Evolutionary conservation across 441 rosid species (phyloP), one percentile per base, ranked within the genome.

Genomic region (Jatropha multifida): DNA sequence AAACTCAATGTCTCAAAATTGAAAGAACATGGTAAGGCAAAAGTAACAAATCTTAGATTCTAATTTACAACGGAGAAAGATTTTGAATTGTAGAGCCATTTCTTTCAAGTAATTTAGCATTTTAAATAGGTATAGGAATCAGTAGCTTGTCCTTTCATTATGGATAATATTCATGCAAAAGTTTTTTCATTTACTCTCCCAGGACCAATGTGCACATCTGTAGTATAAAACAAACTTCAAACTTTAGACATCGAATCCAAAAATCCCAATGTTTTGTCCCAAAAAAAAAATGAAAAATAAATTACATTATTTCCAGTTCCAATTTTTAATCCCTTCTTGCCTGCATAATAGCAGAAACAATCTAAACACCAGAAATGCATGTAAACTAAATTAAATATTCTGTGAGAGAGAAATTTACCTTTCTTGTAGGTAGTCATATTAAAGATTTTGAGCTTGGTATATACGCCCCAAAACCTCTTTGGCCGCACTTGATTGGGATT

Each of bases 401-500:
- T 37, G 68, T 40, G 38, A 42, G 48, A 15, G 6, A 17, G 3
- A 18, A 37, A 38, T 52, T 68, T 67, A 93, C 99, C 97, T 88
- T 91, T 93, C 76, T 80, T 86, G 82, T 94, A 94, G 77, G 82
- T 82, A 42, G 93, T 91, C 97, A 94, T 88, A 74, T 93, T 91
- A 68, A 94, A 94, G 75, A 94, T 91, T 78, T 93, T 94, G 7
- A 94, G 88, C 85, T 94, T 92, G 17, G 98, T 92, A 74, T 94
- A 94, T 64, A 94, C 97, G 73, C 96, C 97, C 99, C 99, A 94
- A 80, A 91, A 93, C 69, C 97, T 90, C 76, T 74, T 87, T 0
- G 97, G 96, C 56, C 96, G 94, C 71, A 87, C 87, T 83, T 90
- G 99, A 79, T 93, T 94, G 15, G 99, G 97, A 80, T 94, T 94